Base-by-base conservation (phyloP, 2,329 filamentous ascomycete genomes). In the Metarhizium robertsii region DNA sequence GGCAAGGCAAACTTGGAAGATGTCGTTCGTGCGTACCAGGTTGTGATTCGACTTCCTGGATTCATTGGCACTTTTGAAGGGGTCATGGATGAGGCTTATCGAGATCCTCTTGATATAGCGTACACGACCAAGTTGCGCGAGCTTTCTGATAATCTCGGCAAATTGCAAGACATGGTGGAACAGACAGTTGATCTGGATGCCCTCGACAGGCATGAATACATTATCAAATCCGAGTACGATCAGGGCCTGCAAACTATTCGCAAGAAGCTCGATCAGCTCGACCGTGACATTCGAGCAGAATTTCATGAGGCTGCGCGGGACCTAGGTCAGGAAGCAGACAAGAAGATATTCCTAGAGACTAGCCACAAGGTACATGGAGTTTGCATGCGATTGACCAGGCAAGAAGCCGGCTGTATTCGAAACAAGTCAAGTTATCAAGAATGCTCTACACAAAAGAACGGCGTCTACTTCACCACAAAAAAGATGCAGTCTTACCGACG, bases 221-320 rank as follows among this genome's bases (percentile, higher is more conserved):
- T 96, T 64, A 99, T 99, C 79, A 99, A 97, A 72, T 89, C 95
- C 1, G 94, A 99, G 66, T 99, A 96, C 61, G 94, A 99, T 65
- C 91, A 96, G 57, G 82, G 85, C 54, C 77, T 99, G 42, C 84
- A 87, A 18, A 84, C 89, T n/a, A 95, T 99, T 62, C 85, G 90
- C 53, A 92, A 89, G 73, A 94, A 92, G 67, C 83, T 99, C 2
- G 92, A 97, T 66, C 90, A 86, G 66, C 75, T 96, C 32, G 86
- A 86, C 60, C 77, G 84, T 47, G 87, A 92, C 54, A 96, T 99
- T 83, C 82, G 92, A 52, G 78, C 79, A 36, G 92, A 97, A 68
- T 94, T 95, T 64, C 75, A 78, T 52, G 79, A 82, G 34, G 89
- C 90, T 0, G 88, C 88, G 8, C 78, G 82, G 42, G 92, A 99